phyloP scores from a whole-genome alignment of 805 yeast genomes.

The Komagataella kurtzmanii region DNA sequence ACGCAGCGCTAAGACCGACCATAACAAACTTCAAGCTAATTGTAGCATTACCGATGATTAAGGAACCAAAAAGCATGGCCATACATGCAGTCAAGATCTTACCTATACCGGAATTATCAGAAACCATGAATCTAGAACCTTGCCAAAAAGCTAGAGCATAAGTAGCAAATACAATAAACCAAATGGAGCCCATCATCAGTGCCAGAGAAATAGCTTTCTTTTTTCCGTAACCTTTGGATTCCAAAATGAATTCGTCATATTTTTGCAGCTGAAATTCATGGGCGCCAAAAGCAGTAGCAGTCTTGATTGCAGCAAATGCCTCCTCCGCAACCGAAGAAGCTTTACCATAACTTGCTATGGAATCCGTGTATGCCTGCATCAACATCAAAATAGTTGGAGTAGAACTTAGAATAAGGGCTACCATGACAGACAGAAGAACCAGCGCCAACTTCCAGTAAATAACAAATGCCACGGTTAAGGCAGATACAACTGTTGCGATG shows the following conservation, averaged over 20 bases:
- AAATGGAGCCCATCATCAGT: slow-evolving; percentile 21
- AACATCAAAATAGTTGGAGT: slow-evolving; percentile 38
- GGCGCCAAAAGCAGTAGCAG: slow-evolving; percentile 25
- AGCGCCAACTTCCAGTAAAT: slow-evolving; percentile 19
- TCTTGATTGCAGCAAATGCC: slow-evolving; percentile 23
- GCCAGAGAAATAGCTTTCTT: slow-evolving; percentile 15
- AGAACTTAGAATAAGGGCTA: slow-evolving; percentile 45
- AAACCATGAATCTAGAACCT: slow-evolving; percentile 22
- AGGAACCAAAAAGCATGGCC: slow-evolving; percentile 27
- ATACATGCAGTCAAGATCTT: slow-evolving; percentile 17
- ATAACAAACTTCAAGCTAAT: slow-evolving; percentile 22
- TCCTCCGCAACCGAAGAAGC: slow-evolving; percentile 22
- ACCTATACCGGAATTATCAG: slow-evolving; percentile 8
- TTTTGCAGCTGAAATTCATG: slow-evolving; percentile 19
- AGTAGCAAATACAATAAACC: slow-evolving; percentile 19
- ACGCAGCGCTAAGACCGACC: slow-evolving; percentile 24
- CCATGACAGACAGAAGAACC: slow-evolving; percentile 25
- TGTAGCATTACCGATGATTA: slow-evolving; percentile 24
- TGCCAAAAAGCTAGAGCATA: slow-evolving; percentile 29
- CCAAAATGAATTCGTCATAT: slow-evolving; percentile 15
- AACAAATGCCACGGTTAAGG: slow-evolving; percentile 14
- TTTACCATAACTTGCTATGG: not conserved
- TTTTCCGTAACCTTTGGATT: slow-evolving; percentile 11
- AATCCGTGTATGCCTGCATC: slow-evolving; percentile 19
- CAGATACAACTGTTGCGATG: slow-evolving; percentile 17